phyloP scores from a whole-genome alignment of 2,329 filamentous ascomycete species.

The Aureobasidium sp. region DNA sequence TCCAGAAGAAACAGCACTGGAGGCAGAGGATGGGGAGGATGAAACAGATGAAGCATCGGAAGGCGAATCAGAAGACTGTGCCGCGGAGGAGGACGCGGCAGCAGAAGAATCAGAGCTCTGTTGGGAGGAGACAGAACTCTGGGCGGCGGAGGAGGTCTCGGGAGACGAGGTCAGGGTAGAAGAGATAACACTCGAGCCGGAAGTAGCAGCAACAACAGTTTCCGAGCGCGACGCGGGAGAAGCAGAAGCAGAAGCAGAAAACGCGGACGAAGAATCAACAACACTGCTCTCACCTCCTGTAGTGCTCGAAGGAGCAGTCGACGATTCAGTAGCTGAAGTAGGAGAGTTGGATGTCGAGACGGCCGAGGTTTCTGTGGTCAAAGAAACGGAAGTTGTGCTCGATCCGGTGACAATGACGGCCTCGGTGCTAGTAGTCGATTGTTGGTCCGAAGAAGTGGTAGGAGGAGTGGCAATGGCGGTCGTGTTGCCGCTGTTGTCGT shows the following conservation, averaged over 20 bases:
- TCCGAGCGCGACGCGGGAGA: conserved; percentile 7
- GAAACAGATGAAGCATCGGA: conserved; percentile 12
- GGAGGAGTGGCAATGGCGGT: conserved; percentile 16
- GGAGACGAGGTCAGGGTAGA: not conserved
- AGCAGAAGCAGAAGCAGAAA: conserved; percentile 12
- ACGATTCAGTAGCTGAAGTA: conserved; percentile 13
- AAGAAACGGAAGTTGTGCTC: conserved; percentile 19
- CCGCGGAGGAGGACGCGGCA: conserved; percentile 10
- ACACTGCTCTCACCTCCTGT: conserved; percentile 16
- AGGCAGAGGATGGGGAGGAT: conserved; percentile 12
- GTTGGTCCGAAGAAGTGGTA: not conserved
- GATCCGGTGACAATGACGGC: conserved; percentile 19
- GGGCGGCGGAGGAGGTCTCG: conserved; percentile 15
- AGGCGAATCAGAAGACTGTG: not conserved
- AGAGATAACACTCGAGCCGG: not conserved
- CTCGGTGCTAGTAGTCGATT: conserved; percentile 17
- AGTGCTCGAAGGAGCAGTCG: conserved; percentile 13
- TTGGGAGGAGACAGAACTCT: conserved; percentile 12
- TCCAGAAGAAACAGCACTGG: conserved; percentile 11
- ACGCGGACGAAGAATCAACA: conserved; percentile 12
- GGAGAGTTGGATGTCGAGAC: not conserved
- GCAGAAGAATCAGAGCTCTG: conserved; percentile 1
- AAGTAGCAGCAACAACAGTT: conserved; percentile 8
- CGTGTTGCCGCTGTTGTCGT: conserved; percentile 13
- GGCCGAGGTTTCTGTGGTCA: conserved; percentile 17